Evolutionary conservation across 495 filamentous ascomycete species (phyloP), one percentile per base, ranked within the genome.

Genomic region (Talaromyces thailandensis): DNA sequence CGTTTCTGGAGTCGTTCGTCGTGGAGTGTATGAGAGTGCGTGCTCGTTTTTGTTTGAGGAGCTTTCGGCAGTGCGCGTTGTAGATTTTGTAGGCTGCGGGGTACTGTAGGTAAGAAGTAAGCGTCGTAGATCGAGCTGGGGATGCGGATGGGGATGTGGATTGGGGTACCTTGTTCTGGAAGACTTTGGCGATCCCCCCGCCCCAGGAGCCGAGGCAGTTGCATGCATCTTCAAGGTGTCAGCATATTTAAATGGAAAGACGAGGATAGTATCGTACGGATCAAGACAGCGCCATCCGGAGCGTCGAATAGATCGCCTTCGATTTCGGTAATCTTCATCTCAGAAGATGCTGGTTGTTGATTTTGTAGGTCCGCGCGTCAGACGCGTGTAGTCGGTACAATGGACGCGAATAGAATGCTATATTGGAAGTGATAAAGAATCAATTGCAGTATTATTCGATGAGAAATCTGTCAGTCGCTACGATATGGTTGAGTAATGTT

Each of bases 161-260:
- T 29, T 3, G 8, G 18, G 32, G n/a, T 62, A 77, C 78, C 53
- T 69, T 70, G 4, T 61, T 40, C 12, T 65, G 68, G 61, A 81
- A 80, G 0, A 45, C 60, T 21, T 55, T 52, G 4, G 78, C 79
- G 45, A 82, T 75, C 1, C 78, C 79, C 0, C 63, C 65, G 0
- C 79, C 79, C 79, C 79, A 82, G 1, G 48, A 58, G 7, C 79
- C 79, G 16, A 68, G 65, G 28, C 68, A 68, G 67, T 80, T 82
- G 66, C 79, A 81, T 12, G 79, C 78, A 60, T 82, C 79, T 81
- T 60, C 18, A 14, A 26, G 24, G 0, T 0, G 18, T 66, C 18
- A 69, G 64, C 60, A 21, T n/a, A 31, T 18, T 4, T n/a, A 26
- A 23, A 25, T n/a, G 26, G 40, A 28, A 52, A 0, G 6, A 40